Percentiles rank a stretch among this genome's conserved stretches.
These are phyloP conservation scores for Microthlaspi erraticum DNA, from an alignment of 345 rosid genomes.

Conservation along the genomic window DNA sequence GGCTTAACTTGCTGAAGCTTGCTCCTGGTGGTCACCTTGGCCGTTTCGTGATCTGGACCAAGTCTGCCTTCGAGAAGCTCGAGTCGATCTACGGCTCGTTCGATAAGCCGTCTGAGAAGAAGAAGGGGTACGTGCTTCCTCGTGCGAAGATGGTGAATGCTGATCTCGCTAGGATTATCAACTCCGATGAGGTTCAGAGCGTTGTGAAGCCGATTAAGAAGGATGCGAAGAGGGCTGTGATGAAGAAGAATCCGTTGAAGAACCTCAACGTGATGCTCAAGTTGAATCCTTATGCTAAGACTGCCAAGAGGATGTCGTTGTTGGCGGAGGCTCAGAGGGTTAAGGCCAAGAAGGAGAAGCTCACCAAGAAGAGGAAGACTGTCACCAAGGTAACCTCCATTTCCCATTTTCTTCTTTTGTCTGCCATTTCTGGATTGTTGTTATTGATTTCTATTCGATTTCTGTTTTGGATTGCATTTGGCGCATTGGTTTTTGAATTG, in stretches of 20 bases:
- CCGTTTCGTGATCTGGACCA: conserved; percentile 92
- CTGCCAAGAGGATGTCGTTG: conserved; percentile 91
- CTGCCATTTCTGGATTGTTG: background rate
- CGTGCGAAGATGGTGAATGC: conserved; percentile 96
- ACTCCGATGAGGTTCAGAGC: conserved; percentile 95
- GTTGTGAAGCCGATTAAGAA: conserved; percentile 86
- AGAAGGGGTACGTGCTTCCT: conserved; percentile 87
- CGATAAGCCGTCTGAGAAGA: conserved; percentile 83
- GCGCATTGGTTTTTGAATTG: background rate
- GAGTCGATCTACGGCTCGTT: conserved; percentile 88
- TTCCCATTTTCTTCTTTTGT: background rate
- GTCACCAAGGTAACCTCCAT: conserved; percentile 65
- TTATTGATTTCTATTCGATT: background rate
- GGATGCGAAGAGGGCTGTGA: conserved; percentile 73
- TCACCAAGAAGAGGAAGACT: conserved; percentile 77
- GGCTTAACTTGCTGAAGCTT: conserved; percentile 80
- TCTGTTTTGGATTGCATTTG: background rate
- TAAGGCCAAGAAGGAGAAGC: conserved; percentile 98
- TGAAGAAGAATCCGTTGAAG: conserved; percentile 98
- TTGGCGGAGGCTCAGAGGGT: conserved; percentile 94
- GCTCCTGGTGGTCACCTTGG: conserved; percentile 99
- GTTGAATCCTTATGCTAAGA: conserved; percentile 93
- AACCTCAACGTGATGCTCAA: conserved; percentile 79
- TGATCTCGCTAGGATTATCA: conserved; percentile 90
- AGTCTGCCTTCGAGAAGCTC: conserved; percentile 90